Percentiles rank a stretch among this genome's conserved stretches.
Conservation (phyloP, 768 basidiomycete genomes). For the Saitozyma sp. region DNA sequence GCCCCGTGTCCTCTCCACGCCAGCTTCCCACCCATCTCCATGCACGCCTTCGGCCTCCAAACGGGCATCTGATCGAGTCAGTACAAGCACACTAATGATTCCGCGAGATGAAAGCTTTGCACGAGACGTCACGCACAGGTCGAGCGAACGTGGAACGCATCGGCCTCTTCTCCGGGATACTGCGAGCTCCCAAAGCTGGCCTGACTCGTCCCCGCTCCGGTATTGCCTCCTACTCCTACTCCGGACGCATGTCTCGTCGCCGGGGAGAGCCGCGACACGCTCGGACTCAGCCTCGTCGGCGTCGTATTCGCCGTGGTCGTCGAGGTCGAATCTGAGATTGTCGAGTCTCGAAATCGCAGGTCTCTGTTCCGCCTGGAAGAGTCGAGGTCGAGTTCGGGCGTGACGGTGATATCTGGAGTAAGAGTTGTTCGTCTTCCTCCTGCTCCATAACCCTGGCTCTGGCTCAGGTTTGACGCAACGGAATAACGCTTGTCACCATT, state of each 20-base stretch:
- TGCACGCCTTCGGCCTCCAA: constrained; percentile 87
- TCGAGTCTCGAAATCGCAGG: too few relatives aligned
- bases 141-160: constrained; percentile 52
- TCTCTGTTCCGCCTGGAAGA: background rate
- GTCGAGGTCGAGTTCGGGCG: background rate
- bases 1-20: constrained; percentile 84
- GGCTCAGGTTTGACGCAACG: background rate
- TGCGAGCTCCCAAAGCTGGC: constrained; percentile 31
- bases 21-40: constrained; percentile 92
- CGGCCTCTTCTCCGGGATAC: constrained; percentile 51
- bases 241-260: too few relatives aligned
- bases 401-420: constrained; percentile 2
- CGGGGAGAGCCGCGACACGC: too few relatives aligned
- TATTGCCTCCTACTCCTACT: constrained; percentile 1
- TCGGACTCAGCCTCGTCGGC: background rate
- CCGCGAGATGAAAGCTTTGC: too few relatives aligned
- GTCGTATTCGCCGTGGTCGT: background rate
- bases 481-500: constrained; percentile 8
- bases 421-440: background rate
- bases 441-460: background rate
- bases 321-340: background rate
- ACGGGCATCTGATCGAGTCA: constrained; percentile 62
- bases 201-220: constrained; percentile 21
- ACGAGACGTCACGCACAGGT: constrained; percentile 42
- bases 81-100: background rate